Conservation (phyloP, 73 alveolate species). For the Paramecium octaurelia region DNA sequence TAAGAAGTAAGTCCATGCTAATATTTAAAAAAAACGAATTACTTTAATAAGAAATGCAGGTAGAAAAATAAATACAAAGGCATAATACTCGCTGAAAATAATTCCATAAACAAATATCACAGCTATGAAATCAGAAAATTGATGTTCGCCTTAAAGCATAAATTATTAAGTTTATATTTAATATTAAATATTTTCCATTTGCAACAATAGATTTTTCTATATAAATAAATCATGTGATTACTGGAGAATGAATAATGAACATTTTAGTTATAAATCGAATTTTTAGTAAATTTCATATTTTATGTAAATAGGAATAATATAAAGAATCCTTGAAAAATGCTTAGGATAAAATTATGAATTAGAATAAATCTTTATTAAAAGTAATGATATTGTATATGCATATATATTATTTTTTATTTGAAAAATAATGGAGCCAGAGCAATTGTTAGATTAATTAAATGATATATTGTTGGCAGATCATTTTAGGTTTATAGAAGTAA, state of each 20-base stretch:
- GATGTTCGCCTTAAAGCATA: not conserved
- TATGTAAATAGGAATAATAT: not conserved
- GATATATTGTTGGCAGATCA: constrained; percentile 27
- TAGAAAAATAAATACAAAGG: not conserved
- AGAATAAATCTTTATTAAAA: not conserved
- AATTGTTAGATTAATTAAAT: constrained; percentile 7
- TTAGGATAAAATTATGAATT: not conserved
- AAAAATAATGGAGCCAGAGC: constrained; percentile 26
- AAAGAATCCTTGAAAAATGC: not conserved
- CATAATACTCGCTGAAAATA: not conserved
- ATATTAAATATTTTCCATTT: not conserved
- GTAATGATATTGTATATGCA: not conserved
- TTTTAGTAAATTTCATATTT: not conserved
- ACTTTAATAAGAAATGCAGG: not conserved
- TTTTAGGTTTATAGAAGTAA: not conserved
- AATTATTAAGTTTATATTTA: not conserved
- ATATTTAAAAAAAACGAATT: not conserved
- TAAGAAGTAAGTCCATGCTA: not conserved
- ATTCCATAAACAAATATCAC: constrained; percentile 38
- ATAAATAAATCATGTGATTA: not conserved
- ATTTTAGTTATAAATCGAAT: not conserved
- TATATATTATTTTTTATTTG: not conserved
- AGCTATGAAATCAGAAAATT: not conserved
- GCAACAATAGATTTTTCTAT: not conserved
- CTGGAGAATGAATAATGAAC: not conserved